Percentiles rank a stretch among this genome's conserved stretches.
These are phyloP conservation scores for Pyrus betulifolia DNA, from an alignment of 306 rosid genomes.

Conservation along the genomic window DNA sequence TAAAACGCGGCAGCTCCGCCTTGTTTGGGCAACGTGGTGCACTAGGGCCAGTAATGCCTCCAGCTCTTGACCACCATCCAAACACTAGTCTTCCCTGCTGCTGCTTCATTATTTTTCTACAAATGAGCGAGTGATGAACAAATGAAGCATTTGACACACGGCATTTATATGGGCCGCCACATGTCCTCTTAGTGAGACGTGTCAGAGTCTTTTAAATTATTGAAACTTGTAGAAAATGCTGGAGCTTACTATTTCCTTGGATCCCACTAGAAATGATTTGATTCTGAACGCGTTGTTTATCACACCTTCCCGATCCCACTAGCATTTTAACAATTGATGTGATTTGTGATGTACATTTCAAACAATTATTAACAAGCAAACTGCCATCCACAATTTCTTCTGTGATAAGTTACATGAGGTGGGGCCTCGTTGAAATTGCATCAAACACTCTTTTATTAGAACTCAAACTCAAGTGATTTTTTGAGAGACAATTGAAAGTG, in stretches of 20 bases:
- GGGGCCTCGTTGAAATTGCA: background rate
- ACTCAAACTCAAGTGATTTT: background rate
- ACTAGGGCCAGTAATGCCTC: background rate
- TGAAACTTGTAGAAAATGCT: background rate
- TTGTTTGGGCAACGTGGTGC: background rate
- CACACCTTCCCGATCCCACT: background rate
- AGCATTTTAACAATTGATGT: background rate
- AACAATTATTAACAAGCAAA: too few relatives aligned
- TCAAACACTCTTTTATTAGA: background rate
- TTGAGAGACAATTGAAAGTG: background rate
- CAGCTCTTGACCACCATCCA: background rate
- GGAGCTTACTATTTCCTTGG: background rate
- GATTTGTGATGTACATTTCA: background rate
- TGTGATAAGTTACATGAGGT: background rate
- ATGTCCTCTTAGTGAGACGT: background rate
- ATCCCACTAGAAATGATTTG: background rate
- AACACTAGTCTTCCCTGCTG: slow-evolving; percentile 8
- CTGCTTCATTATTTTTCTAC: background rate
- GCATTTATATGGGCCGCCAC: background rate
- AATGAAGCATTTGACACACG: background rate
- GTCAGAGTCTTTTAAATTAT: background rate
- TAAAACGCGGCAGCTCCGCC: slow-evolving; percentile 4
- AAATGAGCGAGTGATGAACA: too few relatives aligned
- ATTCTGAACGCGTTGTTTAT: too few relatives aligned
- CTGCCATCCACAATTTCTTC: background rate